Conservation (phyloP, 164 flowering plant species). For the Chimonanthus praecox region DNA sequence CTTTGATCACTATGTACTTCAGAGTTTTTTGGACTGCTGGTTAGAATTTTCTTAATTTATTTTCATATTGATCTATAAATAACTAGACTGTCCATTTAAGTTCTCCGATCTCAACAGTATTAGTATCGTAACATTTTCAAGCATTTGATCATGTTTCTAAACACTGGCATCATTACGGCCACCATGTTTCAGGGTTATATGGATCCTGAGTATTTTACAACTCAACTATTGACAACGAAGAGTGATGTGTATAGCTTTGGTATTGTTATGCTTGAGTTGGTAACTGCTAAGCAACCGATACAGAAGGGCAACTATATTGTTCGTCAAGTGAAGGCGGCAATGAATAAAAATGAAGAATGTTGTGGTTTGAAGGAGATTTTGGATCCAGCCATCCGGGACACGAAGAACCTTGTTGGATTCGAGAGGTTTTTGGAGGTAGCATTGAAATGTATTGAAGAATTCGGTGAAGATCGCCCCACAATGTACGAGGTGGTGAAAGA, state of each 20-base stretch:
- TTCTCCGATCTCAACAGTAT: not conserved
- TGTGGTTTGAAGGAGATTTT: slow-evolving; percentile 33
- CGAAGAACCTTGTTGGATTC: slow-evolving; percentile 28
- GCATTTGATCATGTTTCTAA: not conserved
- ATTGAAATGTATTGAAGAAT: slow-evolving; percentile 44
- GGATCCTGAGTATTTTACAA: slow-evolving; percentile 77
- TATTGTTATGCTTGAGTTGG: slow-evolving; percentile 47
- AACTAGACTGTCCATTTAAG: not conserved
- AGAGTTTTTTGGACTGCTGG: too few relatives aligned
- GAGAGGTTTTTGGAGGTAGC: slow-evolving; percentile 46
- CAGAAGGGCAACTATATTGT: slow-evolving; percentile 49
- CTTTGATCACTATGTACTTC: not conserved
- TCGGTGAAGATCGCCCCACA: slow-evolving; percentile 40
- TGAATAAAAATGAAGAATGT: slow-evolving; percentile 31
- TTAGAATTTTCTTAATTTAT: too few relatives aligned
- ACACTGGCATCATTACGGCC: not conserved
- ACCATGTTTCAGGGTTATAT: slow-evolving; percentile 48
- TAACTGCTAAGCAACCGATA: slow-evolving; percentile 51
- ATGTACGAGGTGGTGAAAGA: slow-evolving; percentile 63
- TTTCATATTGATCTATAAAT: not conserved
- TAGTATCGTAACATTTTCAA: not conserved
- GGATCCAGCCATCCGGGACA: slow-evolving; percentile 35
- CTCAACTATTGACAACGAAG: slow-evolving; percentile 56
- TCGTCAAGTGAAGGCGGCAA: slow-evolving; percentile 28
- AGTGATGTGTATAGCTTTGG: slow-evolving; percentile 75